Evolutionary conservation across 805 yeast species (phyloP).

Genomic region (Saccharomyces jurei): DNA sequence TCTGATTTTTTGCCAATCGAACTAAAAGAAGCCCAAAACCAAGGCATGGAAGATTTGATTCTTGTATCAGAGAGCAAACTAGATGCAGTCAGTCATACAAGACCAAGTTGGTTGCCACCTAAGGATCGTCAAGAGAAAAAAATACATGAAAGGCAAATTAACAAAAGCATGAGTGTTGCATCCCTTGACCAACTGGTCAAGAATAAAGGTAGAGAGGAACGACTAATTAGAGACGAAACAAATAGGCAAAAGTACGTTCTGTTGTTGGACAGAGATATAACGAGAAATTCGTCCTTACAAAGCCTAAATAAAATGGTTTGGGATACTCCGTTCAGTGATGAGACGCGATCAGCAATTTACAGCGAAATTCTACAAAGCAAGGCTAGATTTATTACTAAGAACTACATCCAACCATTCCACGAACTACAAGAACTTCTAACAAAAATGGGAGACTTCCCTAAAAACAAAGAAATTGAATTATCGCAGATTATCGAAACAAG

Average conservation of each 20-base stretch:
- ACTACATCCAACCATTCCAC: conserved; percentile 33
- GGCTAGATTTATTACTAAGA: conserved; percentile 16
- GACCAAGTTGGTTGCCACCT: conserved; percentile 71
- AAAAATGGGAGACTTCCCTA: conserved; percentile 25
- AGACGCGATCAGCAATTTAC: conserved; percentile 18
- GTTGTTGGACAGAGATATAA: conserved; percentile 20
- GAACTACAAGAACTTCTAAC: conserved; percentile 29
- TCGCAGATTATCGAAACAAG: conserved; percentile 14
- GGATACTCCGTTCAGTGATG: conserved; percentile 25
- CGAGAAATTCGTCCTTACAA: conserved; percentile 17
- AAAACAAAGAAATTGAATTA: conserved; percentile 26
- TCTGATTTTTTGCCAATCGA: conserved; percentile 33
- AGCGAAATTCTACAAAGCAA: conserved; percentile 21
- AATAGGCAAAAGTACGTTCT: conserved; percentile 16
- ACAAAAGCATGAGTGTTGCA: conserved; percentile 31
- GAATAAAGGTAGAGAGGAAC: conserved; percentile 16
- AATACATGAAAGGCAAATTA: conserved; percentile 50
- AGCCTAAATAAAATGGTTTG: conserved; percentile 21
- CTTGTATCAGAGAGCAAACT: conserved; percentile 57
- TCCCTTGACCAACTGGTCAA: conserved; percentile 27
- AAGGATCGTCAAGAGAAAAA: conserved; percentile 44
- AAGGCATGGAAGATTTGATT: conserved; percentile 49
- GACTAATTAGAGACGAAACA: conserved; percentile 13
- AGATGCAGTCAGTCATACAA: conserved; percentile 45
- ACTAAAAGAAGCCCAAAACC: conserved; percentile 30